Conservation (phyloP, 805 yeast genomes). For the Wickerhamiella musiphila region DNA sequence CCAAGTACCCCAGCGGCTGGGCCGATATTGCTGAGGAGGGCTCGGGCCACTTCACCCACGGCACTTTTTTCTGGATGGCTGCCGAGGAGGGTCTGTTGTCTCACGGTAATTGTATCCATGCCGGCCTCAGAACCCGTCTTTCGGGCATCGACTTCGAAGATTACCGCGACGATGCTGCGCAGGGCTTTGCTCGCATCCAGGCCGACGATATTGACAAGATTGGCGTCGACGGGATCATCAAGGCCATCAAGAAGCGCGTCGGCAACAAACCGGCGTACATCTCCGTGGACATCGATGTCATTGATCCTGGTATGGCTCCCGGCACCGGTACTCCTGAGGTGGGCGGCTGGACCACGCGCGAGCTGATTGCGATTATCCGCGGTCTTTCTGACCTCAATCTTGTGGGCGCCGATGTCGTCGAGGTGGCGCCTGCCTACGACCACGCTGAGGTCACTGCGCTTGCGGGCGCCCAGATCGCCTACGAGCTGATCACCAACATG, state of each 20-base stretch:
- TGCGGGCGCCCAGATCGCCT: conserved; percentile 50
- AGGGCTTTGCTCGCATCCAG: conserved; percentile 50
- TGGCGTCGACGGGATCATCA: conserved; percentile 43
- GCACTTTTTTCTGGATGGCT: conserved; percentile 78
- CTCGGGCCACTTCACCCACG: conserved; percentile 53
- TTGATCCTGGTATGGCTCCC: conserved; percentile 60
- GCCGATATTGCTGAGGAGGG: conserved; percentile 32
- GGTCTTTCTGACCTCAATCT: conserved; percentile 41
- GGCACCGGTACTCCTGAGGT: conserved; percentile 69
- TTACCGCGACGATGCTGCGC: conserved; percentile 46
- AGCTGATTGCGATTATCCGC: conserved; percentile 40
- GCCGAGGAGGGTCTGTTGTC: conserved; percentile 44
- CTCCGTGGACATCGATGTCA: conserved; percentile 57
- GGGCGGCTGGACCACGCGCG: conserved; percentile 59
- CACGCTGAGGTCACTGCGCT: conserved; percentile 43
- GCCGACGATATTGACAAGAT: conserved; percentile 59
- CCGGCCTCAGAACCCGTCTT: conserved; percentile 60
- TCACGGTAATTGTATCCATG: conserved; percentile 44
- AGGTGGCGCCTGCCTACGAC: conserved; percentile 51
- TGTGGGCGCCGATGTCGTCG: conserved; percentile 65
- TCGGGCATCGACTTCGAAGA: conserved; percentile 43
- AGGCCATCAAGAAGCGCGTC: conserved; percentile 34
- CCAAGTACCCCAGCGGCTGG: conserved; percentile 64
- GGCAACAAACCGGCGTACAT: conserved; percentile 57
- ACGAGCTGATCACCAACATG: conserved; percentile 57